phyloP scores from a whole-genome alignment of 257 asterid genomes.

The Solanum rostratum region DNA sequence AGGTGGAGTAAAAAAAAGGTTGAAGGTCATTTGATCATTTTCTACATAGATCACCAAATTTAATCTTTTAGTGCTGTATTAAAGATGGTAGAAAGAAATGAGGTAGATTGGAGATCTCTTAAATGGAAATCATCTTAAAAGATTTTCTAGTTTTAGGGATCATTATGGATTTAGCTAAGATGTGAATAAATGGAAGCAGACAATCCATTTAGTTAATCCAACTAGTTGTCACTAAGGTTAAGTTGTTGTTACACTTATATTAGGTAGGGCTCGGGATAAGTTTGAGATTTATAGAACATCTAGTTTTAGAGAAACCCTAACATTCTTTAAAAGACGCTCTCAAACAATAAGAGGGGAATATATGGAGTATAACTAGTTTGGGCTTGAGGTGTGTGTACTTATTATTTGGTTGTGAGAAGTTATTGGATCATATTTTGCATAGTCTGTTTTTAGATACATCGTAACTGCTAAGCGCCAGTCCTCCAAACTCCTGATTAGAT shows the following conservation, averaged over 20 bases:
- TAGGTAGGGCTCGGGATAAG: not conserved
- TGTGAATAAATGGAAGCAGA: not conserved
- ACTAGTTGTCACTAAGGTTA: not conserved
- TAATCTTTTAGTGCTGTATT: not conserved
- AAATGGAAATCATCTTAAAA: not conserved
- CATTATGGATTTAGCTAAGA: not conserved
- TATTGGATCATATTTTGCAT: not conserved
- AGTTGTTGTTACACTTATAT: not conserved
- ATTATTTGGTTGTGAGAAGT: not conserved
- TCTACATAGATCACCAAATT: not conserved
- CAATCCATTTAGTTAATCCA: not conserved
- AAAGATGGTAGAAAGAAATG: not conserved
- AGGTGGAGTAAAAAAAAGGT: conserved; percentile 11
- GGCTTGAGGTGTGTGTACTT: not conserved
- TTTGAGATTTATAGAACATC: not conserved
- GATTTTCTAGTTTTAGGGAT: not conserved
- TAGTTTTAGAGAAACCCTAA: not conserved
- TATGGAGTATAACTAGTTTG: not conserved
- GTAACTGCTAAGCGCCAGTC: not conserved
- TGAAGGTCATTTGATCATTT: not conserved
- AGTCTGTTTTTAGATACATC: not conserved
- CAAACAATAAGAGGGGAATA: not conserved
- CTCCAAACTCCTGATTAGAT: not conserved
- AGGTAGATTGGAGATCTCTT: not conserved
- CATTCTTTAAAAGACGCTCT: not conserved